These are phyloP conservation scores for Lablab purpureus DNA, from an alignment of 306 rosid species.

Conservation along the genomic window DNA sequence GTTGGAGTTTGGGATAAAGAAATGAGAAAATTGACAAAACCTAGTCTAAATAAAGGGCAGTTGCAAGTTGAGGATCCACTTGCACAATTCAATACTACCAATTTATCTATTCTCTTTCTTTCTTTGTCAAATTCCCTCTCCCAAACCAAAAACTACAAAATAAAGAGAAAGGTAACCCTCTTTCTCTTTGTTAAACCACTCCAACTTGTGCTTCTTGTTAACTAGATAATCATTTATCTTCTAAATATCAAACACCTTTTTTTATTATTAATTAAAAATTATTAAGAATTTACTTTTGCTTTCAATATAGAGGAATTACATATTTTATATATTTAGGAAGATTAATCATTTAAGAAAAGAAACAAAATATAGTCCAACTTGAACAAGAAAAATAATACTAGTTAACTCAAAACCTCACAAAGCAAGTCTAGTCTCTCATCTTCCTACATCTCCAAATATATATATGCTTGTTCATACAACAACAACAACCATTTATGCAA, in stretches of 20 bases:
- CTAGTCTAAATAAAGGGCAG: slow-evolving; percentile 61
- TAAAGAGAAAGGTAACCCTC: not conserved
- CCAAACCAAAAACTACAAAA: not conserved
- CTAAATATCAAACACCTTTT: no score
- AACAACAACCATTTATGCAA: not conserved
- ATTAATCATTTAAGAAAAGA: not conserved
- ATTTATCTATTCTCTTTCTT: not conserved
- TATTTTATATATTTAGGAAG: not conserved
- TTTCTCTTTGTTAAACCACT: not conserved
- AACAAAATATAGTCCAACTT: slow-evolving; percentile 18
- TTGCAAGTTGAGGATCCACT: slow-evolving; percentile 95
- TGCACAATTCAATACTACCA: slow-evolving; percentile 54
- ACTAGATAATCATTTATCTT: not conserved
- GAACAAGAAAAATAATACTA: slow-evolving; percentile 33
- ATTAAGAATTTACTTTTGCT: no score
- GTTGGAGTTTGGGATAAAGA: slow-evolving; percentile 52
- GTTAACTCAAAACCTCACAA: slow-evolving; percentile 18
- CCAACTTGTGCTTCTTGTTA: not conserved
- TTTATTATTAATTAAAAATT: no score
- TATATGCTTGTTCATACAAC: slow-evolving; percentile 10
- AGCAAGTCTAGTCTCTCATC: not conserved
- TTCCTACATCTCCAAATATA: slow-evolving; percentile 28
- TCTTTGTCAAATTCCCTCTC: not conserved
- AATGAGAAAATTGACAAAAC: slow-evolving; percentile 40
- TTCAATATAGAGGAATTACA: no score